These are phyloP conservation scores for Lindgomyces ingoldianus DNA, from an alignment of 495 filamentous ascomycete species.

Conservation along the genomic window DNA sequence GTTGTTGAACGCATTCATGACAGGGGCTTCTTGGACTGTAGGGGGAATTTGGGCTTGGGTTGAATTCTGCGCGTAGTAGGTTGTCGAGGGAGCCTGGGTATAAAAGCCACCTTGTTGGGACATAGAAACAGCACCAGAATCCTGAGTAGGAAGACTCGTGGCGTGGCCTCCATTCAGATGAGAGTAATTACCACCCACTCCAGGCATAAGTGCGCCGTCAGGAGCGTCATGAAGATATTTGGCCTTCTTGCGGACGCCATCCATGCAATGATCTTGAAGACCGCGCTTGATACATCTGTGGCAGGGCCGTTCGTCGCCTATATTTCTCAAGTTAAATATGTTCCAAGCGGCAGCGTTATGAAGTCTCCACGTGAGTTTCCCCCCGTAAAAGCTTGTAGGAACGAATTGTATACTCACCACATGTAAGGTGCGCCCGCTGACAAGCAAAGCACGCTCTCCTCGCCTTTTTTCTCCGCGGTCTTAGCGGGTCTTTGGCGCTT, in stretches of 20 bases:
- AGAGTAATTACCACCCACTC: constrained; percentile 54
- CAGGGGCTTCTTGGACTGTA: constrained; percentile 26
- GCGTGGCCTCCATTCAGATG: constrained; percentile 43
- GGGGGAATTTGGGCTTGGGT: constrained; percentile 34
- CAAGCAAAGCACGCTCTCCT: constrained; percentile 93
- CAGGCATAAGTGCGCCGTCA: constrained; percentile 69
- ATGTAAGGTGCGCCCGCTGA: constrained; percentile 95
- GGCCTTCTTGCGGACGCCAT: constrained; percentile 96
- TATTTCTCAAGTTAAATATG: not conserved
- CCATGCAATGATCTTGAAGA: constrained; percentile 85
- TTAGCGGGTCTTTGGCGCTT: constrained; percentile 79
- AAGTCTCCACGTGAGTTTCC: not conserved
- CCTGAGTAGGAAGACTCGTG: not conserved
- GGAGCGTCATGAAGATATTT: constrained; percentile 98
- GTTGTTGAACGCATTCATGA: constrained; percentile 31
- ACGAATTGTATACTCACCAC: constrained; percentile 67
- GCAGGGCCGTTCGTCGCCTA: constrained; percentile 87
- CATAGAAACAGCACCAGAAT: constrained; percentile 6
- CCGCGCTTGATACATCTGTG: constrained; percentile 91
- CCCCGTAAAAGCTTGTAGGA: not conserved
- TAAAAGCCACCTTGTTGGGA: constrained; percentile 25
- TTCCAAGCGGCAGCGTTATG: not conserved
- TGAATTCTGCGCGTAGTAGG: constrained; percentile 34
- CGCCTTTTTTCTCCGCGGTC: constrained; percentile 93
- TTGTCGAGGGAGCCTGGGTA: constrained; percentile 30